A percentile compares a stretch with the other conserved stretches of the same genome.
These are phyloP conservation scores for Cladophialophora carrionii DNA, from an alignment of 2,329 filamentous ascomycete species.

Conservation along the genomic window DNA sequence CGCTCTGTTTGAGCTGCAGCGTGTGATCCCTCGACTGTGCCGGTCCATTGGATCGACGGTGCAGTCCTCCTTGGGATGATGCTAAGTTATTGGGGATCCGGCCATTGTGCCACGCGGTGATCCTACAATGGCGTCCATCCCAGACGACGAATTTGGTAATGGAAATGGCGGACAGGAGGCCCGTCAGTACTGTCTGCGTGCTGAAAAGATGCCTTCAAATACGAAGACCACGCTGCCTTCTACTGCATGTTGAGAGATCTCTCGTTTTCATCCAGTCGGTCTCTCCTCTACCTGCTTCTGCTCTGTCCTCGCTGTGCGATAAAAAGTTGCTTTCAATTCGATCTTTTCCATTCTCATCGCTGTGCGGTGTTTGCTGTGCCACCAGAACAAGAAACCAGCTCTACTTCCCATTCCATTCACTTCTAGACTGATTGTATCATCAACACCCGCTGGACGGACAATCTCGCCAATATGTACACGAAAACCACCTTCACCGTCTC, in stretches of 20 bases:
- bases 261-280: slow-evolving; percentile 2
- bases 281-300: slow-evolving; percentile 9
- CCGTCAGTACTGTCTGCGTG: neutral
- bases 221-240: neutral
- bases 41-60: slow-evolving; percentile 25
- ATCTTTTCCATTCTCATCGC: neutral
- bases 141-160: slow-evolving; percentile 12
- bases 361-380: neutral
- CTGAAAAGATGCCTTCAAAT: slow-evolving; percentile 19
- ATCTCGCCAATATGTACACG: slow-evolving; percentile 16
- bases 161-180: slow-evolving; percentile 15
- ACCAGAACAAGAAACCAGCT: too few species aligned
- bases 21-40: neutral
- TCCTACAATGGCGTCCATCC: neutral
- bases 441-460: slow-evolving; percentile 7
- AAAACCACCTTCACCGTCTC: slow-evolving; percentile 10
- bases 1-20: slow-evolving; percentile 21
- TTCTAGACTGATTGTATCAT: slow-evolving; percentile 19
- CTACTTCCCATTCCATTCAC: slow-evolving; percentile 6
- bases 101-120: neutral
- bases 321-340: neutral
- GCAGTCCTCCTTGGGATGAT: neutral
- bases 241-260: neutral
- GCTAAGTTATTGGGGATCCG: neutral
- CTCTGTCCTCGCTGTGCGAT: slow-evolving; percentile 5